phyloP scores from a whole-genome alignment of 129 eudicot genomes.

The Calendula officinalis region DNA sequence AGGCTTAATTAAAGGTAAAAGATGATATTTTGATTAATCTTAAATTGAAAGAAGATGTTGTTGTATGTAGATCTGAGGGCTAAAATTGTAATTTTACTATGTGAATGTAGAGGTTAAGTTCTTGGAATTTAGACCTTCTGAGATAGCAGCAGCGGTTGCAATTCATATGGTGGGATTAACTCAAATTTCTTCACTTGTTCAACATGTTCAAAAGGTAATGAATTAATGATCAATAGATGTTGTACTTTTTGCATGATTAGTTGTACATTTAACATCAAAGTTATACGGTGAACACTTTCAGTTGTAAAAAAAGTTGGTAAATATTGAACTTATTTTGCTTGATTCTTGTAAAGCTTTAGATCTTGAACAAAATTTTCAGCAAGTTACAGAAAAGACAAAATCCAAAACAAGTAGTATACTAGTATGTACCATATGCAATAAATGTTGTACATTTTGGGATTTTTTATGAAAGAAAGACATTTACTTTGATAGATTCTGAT shows the following conservation, averaged over 20 bases:
- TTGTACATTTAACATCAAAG: constrained; percentile 2
- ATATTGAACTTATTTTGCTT: neutral
- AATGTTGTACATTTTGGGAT: constrained; percentile 10
- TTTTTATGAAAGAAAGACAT: constrained; percentile 9
- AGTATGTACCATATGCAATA: constrained; percentile 8
- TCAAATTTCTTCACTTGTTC: constrained; percentile 39
- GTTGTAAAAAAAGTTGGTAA: neutral
- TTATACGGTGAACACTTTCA: neutral
- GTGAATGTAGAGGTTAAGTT: constrained; percentile 62
- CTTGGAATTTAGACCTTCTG: constrained; percentile 75
- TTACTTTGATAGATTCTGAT: neutral
- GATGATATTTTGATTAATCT: neutral
- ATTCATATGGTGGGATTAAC: constrained; percentile 47
- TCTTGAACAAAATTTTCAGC: neutral
- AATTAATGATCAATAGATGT: neutral
- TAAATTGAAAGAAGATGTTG: neutral
- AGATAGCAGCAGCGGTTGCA: constrained; percentile 80
- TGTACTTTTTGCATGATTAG: constrained; percentile 11
- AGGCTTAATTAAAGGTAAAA: constrained; percentile 49
- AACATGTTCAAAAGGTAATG: constrained; percentile 47
- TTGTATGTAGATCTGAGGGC: constrained; percentile 5
- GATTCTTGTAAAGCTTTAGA: neutral
- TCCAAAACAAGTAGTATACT: neutral
- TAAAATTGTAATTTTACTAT: constrained; percentile 24
- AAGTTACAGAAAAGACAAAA: constrained; percentile 10